Base-by-base conservation (phyloP, 139 green algal species). In the Yamagishiella unicocca region DNA sequence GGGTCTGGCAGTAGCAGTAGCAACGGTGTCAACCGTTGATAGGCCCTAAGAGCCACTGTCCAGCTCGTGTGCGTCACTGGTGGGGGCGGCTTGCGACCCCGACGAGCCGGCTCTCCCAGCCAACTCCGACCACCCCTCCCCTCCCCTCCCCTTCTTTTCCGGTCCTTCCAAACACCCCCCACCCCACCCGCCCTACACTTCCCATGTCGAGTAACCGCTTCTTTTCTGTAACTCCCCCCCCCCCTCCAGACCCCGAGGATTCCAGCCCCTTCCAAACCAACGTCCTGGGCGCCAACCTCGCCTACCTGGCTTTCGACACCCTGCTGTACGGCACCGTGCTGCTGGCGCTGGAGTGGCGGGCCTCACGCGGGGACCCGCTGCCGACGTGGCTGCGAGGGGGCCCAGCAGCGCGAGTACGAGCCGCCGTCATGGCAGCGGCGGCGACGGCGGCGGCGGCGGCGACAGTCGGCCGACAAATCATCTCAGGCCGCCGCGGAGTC, bases 221-320 rank as follows among this genome's bases (percentile, higher is more conserved):
- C n/a, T n/a, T n/a, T n/a, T n/a, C n/a, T n/a, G n/a, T 25, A 8
- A 7, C 66, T 45, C 27, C 21, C 66, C 27, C 7, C 19, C 29
- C 27, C 27, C 29, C 7, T 31, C 4, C 79, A 85, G 79, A 85
- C 43, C 62, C 79, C 42, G 21, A 61, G 62, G 64, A 85, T 62
- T n/a, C n/a, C 6, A 85, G 79, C 79, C 79, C 79, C 61, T 76
- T 77, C 40, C 79, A 85, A 43, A 6, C n/a, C 35, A 66, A 22
- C 43, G 79, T 85, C 0, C 62, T 76, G 42, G 79, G 79, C 10
- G 62, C 35, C 40, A 77, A 75, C n/a, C 61, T 85, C 29, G 22
- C 58, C 17, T 85, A 38, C 64, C 79, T 85, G 17, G 14, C 24
- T 8, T 21, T 73, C 0, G 77, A 84, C 38, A 40, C 58, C 2